These are phyloP conservation scores for Quercus berberidifolia DNA, from an alignment of 306 rosid species.

Conservation along the genomic window DNA sequence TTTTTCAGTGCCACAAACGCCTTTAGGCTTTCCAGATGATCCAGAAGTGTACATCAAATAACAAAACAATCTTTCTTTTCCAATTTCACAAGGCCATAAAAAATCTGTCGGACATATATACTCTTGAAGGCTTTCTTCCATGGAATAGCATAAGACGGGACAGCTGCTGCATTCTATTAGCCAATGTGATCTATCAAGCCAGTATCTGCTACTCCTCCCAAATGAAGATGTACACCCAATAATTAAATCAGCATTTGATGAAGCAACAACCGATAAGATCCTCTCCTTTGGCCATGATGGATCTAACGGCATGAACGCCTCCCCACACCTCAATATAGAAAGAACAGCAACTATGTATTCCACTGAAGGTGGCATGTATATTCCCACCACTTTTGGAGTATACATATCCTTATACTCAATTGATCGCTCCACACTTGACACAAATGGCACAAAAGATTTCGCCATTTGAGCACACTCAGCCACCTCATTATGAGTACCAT, in stretches of 20 bases:
- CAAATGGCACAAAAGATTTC: conserved; percentile 11
- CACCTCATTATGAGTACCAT: conserved; percentile 1
- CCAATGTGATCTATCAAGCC: conserved; percentile 51
- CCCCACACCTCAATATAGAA: conserved; percentile 66
- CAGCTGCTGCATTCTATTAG: conserved; percentile 26
- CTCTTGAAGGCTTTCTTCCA: conserved; percentile 39
- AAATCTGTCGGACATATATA: conserved; percentile 19
- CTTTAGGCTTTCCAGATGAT: conserved; percentile 90
- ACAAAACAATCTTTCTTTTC: conserved; percentile 56
- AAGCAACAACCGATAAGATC: conserved; percentile 46
- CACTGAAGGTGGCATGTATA: conserved; percentile 71
- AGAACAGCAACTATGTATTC: conserved; percentile 77
- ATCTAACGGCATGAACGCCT: conserved; percentile 84
- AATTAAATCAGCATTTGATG: conserved; percentile 56
- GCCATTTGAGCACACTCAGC: conserved; percentile 10
- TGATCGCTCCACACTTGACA: conserved; percentile 16
- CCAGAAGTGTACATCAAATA: conserved; percentile 92
- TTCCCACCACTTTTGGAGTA: conserved; percentile 65
- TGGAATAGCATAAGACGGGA: conserved; percentile 46
- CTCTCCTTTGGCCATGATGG: conserved; percentile 76
- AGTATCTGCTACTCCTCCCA: conserved; percentile 32
- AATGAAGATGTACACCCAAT: conserved; percentile 43
- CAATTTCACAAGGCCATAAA: conserved; percentile 53
- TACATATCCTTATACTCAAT: conserved; percentile 23
- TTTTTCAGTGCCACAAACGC: conserved; percentile 82